A percentile compares a stretch with the other conserved stretches of the same genome.
Evolutionary conservation across 2,329 filamentous ascomycete genomes (phyloP).

Genomic region (Colletotrichum agaves): DNA sequence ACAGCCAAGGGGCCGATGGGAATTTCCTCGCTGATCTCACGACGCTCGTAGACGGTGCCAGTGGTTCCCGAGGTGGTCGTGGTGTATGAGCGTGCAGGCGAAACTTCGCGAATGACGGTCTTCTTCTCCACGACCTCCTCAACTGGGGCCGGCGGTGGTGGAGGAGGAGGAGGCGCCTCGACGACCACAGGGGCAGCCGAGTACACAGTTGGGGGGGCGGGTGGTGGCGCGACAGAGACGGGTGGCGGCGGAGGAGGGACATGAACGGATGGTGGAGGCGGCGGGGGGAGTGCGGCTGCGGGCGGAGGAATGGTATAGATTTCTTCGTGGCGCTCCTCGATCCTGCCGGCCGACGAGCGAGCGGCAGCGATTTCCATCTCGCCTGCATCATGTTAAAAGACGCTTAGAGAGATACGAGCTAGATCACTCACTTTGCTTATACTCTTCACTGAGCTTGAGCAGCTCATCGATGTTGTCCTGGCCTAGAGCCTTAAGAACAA

Average conservation of each 20-base stretch:
- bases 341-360: slow-evolving; percentile 58
- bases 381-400: slow-evolving; percentile 43
- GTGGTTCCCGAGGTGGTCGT: slow-evolving; percentile 49
- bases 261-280: slow-evolving; percentile 39
- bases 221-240: slow-evolving; percentile 44
- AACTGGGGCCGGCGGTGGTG: slow-evolving; percentile 43
- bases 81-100: slow-evolving; percentile 55
- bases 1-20: slow-evolving; percentile 55
- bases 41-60: slow-evolving; percentile 52
- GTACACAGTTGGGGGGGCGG: slow-evolving; percentile 44
- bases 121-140: slow-evolving; percentile 58
- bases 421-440: slow-evolving; percentile 64
- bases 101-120: slow-evolving; percentile 60
- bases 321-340: slow-evolving; percentile 62
- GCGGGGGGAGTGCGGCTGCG: slow-evolving; percentile 42
- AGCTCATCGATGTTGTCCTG: slow-evolving; percentile 93
- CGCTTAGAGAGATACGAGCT: background rate
- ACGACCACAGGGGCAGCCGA: slow-evolving; percentile 48
- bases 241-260: slow-evolving; percentile 35
- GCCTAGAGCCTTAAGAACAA: slow-evolving; percentile 85
- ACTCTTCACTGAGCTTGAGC: slow-evolving; percentile 83
- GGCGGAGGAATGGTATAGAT: slow-evolving; percentile 48
- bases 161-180: slow-evolving; percentile 44
- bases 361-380: slow-evolving; percentile 57
- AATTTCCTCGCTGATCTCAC: slow-evolving; percentile 49